Evolutionary conservation across 2,329 filamentous ascomycete genomes (phyloP), one percentile per base, ranked within the genome.

Genomic region (Aureobasidium leucospermi): DNA sequence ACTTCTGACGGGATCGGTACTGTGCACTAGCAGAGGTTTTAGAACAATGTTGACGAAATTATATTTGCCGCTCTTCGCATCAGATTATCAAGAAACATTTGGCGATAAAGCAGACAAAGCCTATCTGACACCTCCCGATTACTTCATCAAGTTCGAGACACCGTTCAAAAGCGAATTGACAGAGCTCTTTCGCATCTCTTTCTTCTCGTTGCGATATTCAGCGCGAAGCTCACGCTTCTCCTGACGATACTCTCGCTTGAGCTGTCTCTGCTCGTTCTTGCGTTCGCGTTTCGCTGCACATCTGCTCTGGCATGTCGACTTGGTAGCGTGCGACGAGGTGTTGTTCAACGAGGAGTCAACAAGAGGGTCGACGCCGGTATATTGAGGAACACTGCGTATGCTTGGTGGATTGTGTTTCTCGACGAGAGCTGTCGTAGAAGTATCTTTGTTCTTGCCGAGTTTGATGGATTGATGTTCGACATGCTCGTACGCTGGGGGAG

Each of bases 151-250:
- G 3, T 43, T 34, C 3, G 39, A 34, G 2, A 55, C 51, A 11
- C 51, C 51, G n/a, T 55, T 32, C 13, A 55, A n/a, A n/a, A 55
- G 39, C 51, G 39, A 38, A 9, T 38, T 38, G 23, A 5, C 13
- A 15, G 8, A 29, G 6, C 4, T 29, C 28, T 38, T 55, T 42
- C 29, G 51, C 51, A 43, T 43, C 28, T 32, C 29, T 29, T 16
- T 55, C n/a, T 23, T 31, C 29, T 55, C 51, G 9, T 38, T 19
- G 4, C 41, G 52, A 16, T 57, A 23, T 29, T 57, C 52, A 19
- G 52, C 52, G 4, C 39, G 29, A 19, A 57, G 41, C 9, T 57
- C 52, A 36, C 52, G 52, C 13, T 38, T 57, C 42, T 57, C 52
- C 23, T 57, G 41, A 1, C 42, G 39, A 38, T 16, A 34, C 19